Evolutionary conservation across 768 basidiomycete genomes (phyloP).

Genomic region (Mycena galopus): DNA sequence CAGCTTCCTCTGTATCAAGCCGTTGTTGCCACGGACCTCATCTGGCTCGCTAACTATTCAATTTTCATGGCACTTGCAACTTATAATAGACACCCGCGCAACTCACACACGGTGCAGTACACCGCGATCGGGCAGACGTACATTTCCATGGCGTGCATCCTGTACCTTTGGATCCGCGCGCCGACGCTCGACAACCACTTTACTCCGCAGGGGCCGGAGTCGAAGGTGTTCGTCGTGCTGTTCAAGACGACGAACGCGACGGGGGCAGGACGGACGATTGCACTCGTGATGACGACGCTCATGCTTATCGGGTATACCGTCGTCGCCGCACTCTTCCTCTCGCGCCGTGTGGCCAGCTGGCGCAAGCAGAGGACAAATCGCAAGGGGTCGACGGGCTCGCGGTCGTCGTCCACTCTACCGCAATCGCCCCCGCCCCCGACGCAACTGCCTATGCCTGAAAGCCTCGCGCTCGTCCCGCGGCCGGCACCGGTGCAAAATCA

Average conservation of each 20-base stretch:
- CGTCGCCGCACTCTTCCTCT: slow-evolving; percentile 24
- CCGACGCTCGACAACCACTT: slow-evolving; percentile 20
- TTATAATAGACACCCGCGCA: slow-evolving; percentile 40
- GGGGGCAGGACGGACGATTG: slow-evolving; percentile 16
- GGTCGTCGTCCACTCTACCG: too few species aligned
- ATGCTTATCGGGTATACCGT: slow-evolving; percentile 21
- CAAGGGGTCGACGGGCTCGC: background rate
- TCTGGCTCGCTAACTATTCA: slow-evolving; percentile 44
- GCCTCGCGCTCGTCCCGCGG: too few species aligned
- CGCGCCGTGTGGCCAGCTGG: background rate
- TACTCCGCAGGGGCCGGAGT: background rate
- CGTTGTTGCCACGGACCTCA: slow-evolving; percentile 41
- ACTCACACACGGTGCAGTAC: slow-evolving; percentile 35
- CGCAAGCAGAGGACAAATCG: background rate
- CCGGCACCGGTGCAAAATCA: too few species aligned
- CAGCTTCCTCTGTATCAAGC: slow-evolving; percentile 42
- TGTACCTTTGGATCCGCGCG: slow-evolving; percentile 35
- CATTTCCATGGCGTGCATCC: slow-evolving; percentile 36
- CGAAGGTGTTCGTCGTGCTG: slow-evolving; percentile 20
- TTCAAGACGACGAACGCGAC: slow-evolving; percentile 17
- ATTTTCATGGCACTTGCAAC: slow-evolving; percentile 43
- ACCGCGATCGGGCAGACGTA: slow-evolving; percentile 41
- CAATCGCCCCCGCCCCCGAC: too few species aligned
- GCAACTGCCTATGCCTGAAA: too few species aligned
- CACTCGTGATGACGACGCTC: slow-evolving; percentile 20